phyloP scores from a whole-genome alignment of 192 early-diverging fungal genomes.

The Phycomyces blakesleeanus region DNA sequence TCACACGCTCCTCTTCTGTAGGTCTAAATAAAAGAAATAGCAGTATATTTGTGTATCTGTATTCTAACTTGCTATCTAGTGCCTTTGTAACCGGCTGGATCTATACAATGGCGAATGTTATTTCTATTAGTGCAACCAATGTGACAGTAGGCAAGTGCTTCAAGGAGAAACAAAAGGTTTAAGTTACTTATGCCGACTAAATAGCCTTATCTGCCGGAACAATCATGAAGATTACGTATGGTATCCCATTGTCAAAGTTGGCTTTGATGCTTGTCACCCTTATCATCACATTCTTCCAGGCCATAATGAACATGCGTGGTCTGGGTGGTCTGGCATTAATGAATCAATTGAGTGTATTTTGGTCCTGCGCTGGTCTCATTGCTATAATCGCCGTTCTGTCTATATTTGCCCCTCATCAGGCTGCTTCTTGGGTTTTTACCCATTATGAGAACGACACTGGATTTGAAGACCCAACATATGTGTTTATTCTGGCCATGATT shows the following conservation, averaged over 20 bases:
- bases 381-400: conserved; percentile 18
- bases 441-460: conserved; percentile 37
- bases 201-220: conserved; percentile 26
- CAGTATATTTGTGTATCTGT: too few species aligned
- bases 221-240: conserved; percentile 17
- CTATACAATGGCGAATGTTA: conserved; percentile 27
- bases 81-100: conserved; percentile 33
- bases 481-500: conserved; percentile 29
- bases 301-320: conserved; percentile 19
- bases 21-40: not conserved
- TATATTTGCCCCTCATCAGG: conserved; percentile 9
- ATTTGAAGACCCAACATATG: conserved; percentile 22
- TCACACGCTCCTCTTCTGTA: conserved; percentile 15
- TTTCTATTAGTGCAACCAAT: conserved; percentile 26
- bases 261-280: conserved; percentile 17
- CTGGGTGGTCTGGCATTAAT: conserved; percentile 13
- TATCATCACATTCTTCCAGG: conserved; percentile 18
- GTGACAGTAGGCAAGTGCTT: conserved; percentile 26
- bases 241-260: conserved; percentile 6
- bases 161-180: not conserved
- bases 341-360: conserved; percentile 32
- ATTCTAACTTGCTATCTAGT: conserved; percentile 8
- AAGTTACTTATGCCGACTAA: not conserved
- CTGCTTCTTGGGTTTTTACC: conserved; percentile 19
- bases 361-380: conserved; percentile 29